Base-by-base conservation (phyloP, 1,284 basidiomycete species). In the Pyrrhoderma noxium region DNA sequence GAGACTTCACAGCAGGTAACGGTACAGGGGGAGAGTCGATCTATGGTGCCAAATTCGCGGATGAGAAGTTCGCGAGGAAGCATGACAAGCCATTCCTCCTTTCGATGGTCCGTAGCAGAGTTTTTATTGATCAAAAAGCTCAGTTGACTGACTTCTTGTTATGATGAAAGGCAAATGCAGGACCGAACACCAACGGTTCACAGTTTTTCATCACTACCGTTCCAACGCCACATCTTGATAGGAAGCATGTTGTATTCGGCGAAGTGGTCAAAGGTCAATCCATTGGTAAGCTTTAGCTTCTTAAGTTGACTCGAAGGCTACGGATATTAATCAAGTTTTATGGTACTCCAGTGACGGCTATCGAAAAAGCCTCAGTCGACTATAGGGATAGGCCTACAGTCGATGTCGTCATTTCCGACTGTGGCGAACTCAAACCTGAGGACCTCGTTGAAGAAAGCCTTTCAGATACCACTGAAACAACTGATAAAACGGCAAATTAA, bases 161-260 rank as follows among this genome's bases (percentile, higher is more conserved):
- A 75, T 79, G 52, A 79, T 43, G 13, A 51, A 59, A 85, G 91
- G 93, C 93, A 11, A 96, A 97, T 64, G 82, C 88, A 2, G 93
- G 93, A 1, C 80, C 85, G 8, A 84, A 92, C 65, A 94, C 90
- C 19, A 96, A 96, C 63, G 92, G 92, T 58, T 87, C 84, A 27
- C 92, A 95, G 70, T 95, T 96, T 74, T 93, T 93, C 74, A 86
- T 95, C 70, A 96, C 93, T 44, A 85, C 86, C 35, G 76, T 70
- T 13, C 66, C 76, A 19, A 88, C 87, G 1, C 69, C 82, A 0
- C 89, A 92, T 66, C 72, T 93, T 19, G 87, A 93, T 64, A 77
- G 75, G 44, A 95, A 95, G 69, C 91, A 93, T 70, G 89, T 93
- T 59, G 79, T 93, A 38, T 94, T 91, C 59, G 91, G 91, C 56